These are phyloP conservation scores for Danielia oregonensis DNA, from an alignment of 805 yeast species.

Conservation along the genomic window DNA sequence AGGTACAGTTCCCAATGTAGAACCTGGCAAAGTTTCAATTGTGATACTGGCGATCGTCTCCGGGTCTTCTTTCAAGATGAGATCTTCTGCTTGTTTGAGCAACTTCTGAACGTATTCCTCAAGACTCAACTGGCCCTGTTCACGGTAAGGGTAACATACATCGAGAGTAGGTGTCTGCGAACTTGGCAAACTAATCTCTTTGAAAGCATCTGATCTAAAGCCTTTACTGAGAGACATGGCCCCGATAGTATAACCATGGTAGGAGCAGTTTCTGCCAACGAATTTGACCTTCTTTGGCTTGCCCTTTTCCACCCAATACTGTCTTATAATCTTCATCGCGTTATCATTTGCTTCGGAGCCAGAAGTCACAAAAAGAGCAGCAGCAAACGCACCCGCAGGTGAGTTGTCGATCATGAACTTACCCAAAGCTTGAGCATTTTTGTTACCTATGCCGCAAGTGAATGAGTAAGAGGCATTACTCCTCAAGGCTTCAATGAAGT, in stretches of 20 bases:
- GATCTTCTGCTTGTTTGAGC: conserved; percentile 20
- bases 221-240: conserved; percentile 32
- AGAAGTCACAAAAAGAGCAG: conserved; percentile 54
- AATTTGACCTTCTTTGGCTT: conserved; percentile 38
- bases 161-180: conserved; percentile 18
- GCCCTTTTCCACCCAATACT: conserved; percentile 36
- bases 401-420: conserved; percentile 31
- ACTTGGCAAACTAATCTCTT: conserved; percentile 19
- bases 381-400: conserved; percentile 41
- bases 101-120: conserved; percentile 22
- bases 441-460: conserved; percentile 21
- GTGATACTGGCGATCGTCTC: conserved; percentile 25
- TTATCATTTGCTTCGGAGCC: conserved; percentile 49
- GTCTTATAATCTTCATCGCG: conserved; percentile 25
- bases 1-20: conserved; percentile 25
- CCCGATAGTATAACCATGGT: conserved; percentile 49
- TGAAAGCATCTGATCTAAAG: conserved; percentile 17
- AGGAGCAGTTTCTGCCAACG: conserved; percentile 42
- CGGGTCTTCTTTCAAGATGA: conserved; percentile 23
- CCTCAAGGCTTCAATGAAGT: conserved; percentile 20
- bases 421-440: conserved; percentile 24
- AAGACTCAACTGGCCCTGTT: conserved; percentile 19
- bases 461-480: conserved; percentile 19
- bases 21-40: conserved; percentile 27
- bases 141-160: conserved; percentile 27